Conservation (phyloP, 2,329 filamentous ascomycete species). For the Hirsutella rhossiliensis region DNA sequence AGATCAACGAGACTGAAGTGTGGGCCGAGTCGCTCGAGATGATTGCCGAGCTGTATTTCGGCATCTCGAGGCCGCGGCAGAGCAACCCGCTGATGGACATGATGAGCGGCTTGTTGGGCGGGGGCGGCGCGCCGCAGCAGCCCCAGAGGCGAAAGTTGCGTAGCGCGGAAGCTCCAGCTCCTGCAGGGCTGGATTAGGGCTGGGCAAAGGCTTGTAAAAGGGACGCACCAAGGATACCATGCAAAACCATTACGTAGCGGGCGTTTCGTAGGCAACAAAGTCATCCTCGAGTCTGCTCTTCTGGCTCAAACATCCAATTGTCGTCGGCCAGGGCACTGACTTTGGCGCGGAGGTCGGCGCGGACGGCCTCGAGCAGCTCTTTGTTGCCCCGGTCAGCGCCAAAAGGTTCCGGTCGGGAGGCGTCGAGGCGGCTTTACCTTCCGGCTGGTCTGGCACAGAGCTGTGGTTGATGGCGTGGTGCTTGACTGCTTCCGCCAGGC, state of each 20-base stretch:
- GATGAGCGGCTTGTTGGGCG: conserved; percentile 92
- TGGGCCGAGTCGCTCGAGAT: conserved; percentile 79
- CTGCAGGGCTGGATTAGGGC: conserved; percentile 46
- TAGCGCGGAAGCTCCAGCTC: conserved; percentile 34
- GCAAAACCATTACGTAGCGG: conserved; percentile 1
- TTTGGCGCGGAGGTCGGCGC: conserved; percentile 58
- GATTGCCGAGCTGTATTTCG: conserved; percentile 95
- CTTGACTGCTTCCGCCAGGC: conserved; percentile 47
- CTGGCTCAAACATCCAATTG: conserved; percentile 81
- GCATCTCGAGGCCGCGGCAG: conserved; percentile 76
- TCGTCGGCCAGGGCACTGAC: conserved; percentile 67
- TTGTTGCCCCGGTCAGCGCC: conserved; percentile 1
- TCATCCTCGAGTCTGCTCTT: conserved; percentile 35
- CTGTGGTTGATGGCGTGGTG: conserved; percentile 46
- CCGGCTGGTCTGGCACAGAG: conserved; percentile 47
- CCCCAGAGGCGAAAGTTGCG: conserved; percentile 30
- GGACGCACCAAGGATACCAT: background rate
- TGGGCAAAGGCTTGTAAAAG: background rate
- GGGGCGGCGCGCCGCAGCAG: conserved; percentile 33
- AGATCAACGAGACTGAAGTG: conserved; percentile 63
- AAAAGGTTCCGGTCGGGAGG: background rate
- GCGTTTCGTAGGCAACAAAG: conserved; percentile 13
- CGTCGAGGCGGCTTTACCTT: conserved; percentile 37
- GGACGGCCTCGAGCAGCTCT: conserved; percentile 61
- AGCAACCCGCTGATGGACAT: conserved; percentile 93